These are phyloP conservation scores for Breynia disticha DNA, from an alignment of 441 rosid species.

Conservation along the genomic window DNA sequence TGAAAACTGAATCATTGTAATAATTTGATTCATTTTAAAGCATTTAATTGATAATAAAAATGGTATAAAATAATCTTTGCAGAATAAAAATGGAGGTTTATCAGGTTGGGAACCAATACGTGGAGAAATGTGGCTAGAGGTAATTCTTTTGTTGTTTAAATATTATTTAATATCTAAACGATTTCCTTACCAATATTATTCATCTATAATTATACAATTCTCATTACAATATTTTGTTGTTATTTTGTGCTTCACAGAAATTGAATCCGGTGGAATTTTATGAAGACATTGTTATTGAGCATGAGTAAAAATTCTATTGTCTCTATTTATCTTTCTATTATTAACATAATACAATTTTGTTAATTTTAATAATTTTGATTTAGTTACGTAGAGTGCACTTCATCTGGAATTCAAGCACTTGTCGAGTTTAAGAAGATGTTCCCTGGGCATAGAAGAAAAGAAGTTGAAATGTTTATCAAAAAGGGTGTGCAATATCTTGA, in stretches of 20 bases:
- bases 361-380: conserved; percentile 8
- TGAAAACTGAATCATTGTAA: neutral
- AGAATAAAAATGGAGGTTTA: conserved; percentile 66
- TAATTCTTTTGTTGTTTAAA: conserved; percentile 13
- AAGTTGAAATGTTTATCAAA: conserved; percentile 33
- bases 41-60: too few species aligned
- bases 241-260: conserved; percentile 18
- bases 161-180: neutral
- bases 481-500: conserved; percentile 33
- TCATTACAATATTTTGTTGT: neutral
- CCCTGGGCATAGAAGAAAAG: conserved; percentile 53
- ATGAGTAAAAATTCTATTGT: conserved; percentile 30
- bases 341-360: conserved; percentile 4
- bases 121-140: conserved; percentile 59
- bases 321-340: conserved; percentile 1
- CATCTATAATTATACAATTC: neutral
- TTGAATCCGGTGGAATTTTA: conserved; percentile 68
- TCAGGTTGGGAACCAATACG: conserved; percentile 68
- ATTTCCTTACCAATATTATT: neutral
- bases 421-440: conserved; percentile 37
- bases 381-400: conserved; percentile 53
- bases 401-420: conserved; percentile 48
- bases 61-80: conserved; percentile 5
- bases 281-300: conserved; percentile 58
- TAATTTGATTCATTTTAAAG: too few species aligned